These are phyloP conservation scores for Apiospora sp. DNA, from an alignment of 2,329 filamentous ascomycete species.

Conservation along the genomic window DNA sequence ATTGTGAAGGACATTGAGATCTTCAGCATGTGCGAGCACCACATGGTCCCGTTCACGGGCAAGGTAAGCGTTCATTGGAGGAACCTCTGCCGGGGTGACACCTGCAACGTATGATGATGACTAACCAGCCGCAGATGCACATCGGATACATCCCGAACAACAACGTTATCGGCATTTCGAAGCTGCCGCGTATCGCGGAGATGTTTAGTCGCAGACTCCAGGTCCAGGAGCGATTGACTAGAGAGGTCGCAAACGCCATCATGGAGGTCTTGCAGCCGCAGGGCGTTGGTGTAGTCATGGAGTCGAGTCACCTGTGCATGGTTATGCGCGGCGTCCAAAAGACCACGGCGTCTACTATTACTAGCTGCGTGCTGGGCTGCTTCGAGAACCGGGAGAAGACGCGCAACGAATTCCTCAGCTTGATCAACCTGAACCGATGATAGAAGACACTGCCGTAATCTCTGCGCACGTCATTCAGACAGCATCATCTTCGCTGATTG, in stretches of 20 bases:
- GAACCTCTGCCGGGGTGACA: neutral
- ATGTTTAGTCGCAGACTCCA: slow-evolving; percentile 95
- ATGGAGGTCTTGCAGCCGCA: slow-evolving; percentile 93
- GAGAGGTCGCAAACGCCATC: slow-evolving; percentile 93
- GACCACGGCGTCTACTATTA: slow-evolving; percentile 85
- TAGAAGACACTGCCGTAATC: too few species aligned
- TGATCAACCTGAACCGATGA: slow-evolving; percentile 68
- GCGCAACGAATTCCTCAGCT: slow-evolving; percentile 90
- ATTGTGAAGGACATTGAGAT: slow-evolving; percentile 98
- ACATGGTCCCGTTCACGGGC: slow-evolving; percentile 94
- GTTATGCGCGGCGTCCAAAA: slow-evolving; percentile 99
- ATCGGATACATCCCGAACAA: slow-evolving; percentile 96
- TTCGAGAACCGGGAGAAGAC: slow-evolving; percentile 95
- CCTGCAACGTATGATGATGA: slow-evolving; percentile 6
- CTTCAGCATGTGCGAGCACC: slow-evolving; percentile 94
- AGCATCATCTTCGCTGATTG: neutral
- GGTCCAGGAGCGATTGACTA: slow-evolving; percentile 95
- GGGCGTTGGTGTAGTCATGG: slow-evolving; percentile 97
- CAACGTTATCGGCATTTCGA: slow-evolving; percentile 91
- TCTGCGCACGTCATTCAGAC: neutral
- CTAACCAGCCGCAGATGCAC: slow-evolving; percentile 75
- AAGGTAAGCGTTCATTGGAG: slow-evolving; percentile 66
- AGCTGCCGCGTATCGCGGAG: slow-evolving; percentile 93
- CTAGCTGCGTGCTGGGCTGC: slow-evolving; percentile 96
- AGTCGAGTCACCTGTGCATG: slow-evolving; percentile 97